Evolutionary conservation across 176 grass and related monocot species (phyloP), one percentile per base, ranked within the genome.

Genomic region (Cenchrus fungigraminus): DNA sequence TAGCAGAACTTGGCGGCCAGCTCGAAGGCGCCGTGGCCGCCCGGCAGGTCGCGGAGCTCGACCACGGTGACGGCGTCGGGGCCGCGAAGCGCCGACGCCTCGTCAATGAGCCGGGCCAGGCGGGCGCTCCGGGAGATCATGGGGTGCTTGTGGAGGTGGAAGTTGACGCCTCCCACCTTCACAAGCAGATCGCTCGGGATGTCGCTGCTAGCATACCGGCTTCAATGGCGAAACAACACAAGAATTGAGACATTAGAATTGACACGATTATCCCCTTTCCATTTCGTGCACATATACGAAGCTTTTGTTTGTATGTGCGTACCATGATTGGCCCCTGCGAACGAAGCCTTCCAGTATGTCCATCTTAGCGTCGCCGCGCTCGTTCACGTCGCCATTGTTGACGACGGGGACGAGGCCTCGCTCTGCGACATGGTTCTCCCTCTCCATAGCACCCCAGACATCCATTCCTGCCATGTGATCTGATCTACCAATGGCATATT

Each of bases 1-100:
- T 73, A 73, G 70, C 70, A 51, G 46, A 73, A 73, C 46, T 73
- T 73, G 22, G 70, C 70, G 6, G 22, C 70, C 70, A 73, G 70
- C 70, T 73, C 70, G 70, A 73, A 73, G 22, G 70, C 46, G 22
- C 10, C 70, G 22, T 73, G 70, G 46, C 70, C 46, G 70, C 70
- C 70, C 22, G 70, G 70, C 12, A 73, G 46, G 46, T 73, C 70
- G 2, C n/a, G 46, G 0, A 73, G 46, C 70, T 73, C 46, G 1
- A 71, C 0, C 20, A 51, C 46, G 6, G 22, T 29, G n/a, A 28
- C n/a, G 20, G n/a, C 45, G 45, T 51, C 70, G 20, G 45, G n/a
- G n/a, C 70, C 70, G 45, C 51, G 70, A 45, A 43, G 34, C 0
- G 37, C 0, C 8, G 22, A 29, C 1, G 70, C 70, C 0, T 73